Evolutionary conservation across 1,284 basidiomycete genomes (phyloP), one percentile per base, ranked within the genome.

Genomic region (Cryptococcus wingfieldii): DNA sequence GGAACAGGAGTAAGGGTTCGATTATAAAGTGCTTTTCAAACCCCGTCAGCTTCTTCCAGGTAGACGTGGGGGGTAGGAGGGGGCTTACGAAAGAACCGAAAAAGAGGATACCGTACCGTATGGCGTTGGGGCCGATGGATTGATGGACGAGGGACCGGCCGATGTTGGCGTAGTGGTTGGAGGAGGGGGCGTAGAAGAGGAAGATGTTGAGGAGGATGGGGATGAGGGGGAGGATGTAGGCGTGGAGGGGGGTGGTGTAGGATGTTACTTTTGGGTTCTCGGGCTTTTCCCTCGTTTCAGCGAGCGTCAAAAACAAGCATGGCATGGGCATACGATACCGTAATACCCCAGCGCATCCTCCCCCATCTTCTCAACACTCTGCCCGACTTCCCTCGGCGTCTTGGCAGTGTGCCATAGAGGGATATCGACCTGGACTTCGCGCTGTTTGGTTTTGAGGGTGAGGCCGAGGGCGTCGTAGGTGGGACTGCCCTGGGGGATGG

Each of bases 81-180:
- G 10, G 31, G 10, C 31, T 34, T 34, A 34, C 31, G 10, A 10
- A 8, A 6, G 7, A 34, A 2, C 31, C 31, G 31, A 34, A 34
- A 10, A 34, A 34, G 31, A 34, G 10, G 10, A 34, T 6, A 10
- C 31, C 59, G 49, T 70, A 59, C 18, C 39, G 55, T 5, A 51
- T 37, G 1, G 62, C 54, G 16, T 37, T 51, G 3, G 60, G 65
- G 14, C 70, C 68, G 4, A 57, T 10, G 50, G 53, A 60, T 27
- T 28, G 41, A 8, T 53, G 13, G 5, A 60, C 52, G 14, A 60
- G 37, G 4, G 34, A 27, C 19, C 59, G 37, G 12, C 52, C 49
- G n/a, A 44, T n/a, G 28, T 50, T 54, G 23, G 54, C 56, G 2
- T 44, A 23, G 4, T 45, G 12, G 18, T 47, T 31, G 18, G 49